Base-by-base conservation (phyloP, 139 green algal species). In the Asterochloris sp. region DNA sequence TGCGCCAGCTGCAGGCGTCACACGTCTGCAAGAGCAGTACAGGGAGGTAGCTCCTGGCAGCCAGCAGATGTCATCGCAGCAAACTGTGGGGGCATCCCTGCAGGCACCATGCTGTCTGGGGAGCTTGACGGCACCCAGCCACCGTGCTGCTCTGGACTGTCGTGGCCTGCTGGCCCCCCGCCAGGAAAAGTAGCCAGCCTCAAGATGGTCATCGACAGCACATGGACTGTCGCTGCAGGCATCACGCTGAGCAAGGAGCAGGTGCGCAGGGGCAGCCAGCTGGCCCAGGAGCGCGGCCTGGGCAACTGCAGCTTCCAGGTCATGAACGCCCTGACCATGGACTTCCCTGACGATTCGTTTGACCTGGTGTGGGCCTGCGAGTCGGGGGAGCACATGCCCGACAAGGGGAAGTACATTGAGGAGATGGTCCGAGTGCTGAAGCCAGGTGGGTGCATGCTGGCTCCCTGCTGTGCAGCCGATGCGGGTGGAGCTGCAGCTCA, bases 311-410 rank as follows among this genome's bases (percentile, higher is more conserved):
- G 84, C 63, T 97, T 98, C 83, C 83, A 87, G 85, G 96, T 99
- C 9, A 98, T 98, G 93, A 92, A 99, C 77, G 96, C 96, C 13
- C 87, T 99, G 62, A 82, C 91, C 1, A 98, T 99, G 95, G 83
- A 91, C 0, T 98, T 96, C 79, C 84, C 85, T 13, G 94, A 98
- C 84, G 87, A 96, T 87, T 88, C 76, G 14, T 99, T 98, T 79
- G 96, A 99, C 88, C 85, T 99, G 68, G 96, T 99, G 78, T 99
- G 96, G 96, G 97, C 94, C 11, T 98, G 97, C 82, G 96, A 99
- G 91, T 93, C 82, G 19, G 96, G 96, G 10, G 96, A 99, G 91
- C 96, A 99, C 91, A 99, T 99, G 96, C 96, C 96, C 10, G 95
- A 99, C 92, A 99, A 99, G 90, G 93, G 91, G 75, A 92, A 92